A percentile compares a stretch with the other conserved stretches of the same genome.
Conservation (phyloP, 108 stramenopile genomes). For the Aurantiochytrium sp. region DNA sequence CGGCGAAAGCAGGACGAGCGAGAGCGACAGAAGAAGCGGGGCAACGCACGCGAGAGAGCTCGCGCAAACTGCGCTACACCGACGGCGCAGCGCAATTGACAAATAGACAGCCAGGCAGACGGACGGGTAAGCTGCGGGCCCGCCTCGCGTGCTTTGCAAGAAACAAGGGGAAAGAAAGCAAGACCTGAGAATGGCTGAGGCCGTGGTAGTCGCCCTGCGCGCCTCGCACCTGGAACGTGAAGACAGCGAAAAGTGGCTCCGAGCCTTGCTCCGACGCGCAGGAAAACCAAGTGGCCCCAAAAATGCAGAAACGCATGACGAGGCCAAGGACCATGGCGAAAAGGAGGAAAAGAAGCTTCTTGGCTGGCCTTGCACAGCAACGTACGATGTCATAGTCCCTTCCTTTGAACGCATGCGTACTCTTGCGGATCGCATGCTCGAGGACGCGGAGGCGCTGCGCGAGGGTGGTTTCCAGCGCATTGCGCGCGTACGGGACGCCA, state of each 20-base stretch:
- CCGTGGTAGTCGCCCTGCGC: background rate
- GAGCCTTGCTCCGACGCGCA: background rate
- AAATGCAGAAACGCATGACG: background rate
- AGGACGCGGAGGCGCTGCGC: background rate
- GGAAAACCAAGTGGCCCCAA: too few relatives aligned
- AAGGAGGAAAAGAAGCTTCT: too few relatives aligned
- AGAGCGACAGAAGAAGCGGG: too few relatives aligned
- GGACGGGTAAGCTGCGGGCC: too few relatives aligned
- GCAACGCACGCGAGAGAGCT: too few relatives aligned
- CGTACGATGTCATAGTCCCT: background rate
- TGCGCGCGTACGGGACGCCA: background rate
- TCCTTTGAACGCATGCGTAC: background rate
- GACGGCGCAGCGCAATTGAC: too few relatives aligned
- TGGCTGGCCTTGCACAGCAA: background rate
- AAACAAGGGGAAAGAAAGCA: too few relatives aligned
- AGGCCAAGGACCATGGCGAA: background rate
- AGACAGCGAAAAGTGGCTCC: background rate
- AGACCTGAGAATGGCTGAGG: background rate
- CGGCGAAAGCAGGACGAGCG: too few relatives aligned
- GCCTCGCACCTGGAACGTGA: background rate
- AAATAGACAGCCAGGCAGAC: too few relatives aligned
- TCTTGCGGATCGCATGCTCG: background rate
- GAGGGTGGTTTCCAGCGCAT: background rate
- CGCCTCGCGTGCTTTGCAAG: too few relatives aligned
- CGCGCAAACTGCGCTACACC: too few relatives aligned